Evolutionary conservation across 345 rosid species (phyloP).

Genomic region (Lepidium africanum): DNA sequence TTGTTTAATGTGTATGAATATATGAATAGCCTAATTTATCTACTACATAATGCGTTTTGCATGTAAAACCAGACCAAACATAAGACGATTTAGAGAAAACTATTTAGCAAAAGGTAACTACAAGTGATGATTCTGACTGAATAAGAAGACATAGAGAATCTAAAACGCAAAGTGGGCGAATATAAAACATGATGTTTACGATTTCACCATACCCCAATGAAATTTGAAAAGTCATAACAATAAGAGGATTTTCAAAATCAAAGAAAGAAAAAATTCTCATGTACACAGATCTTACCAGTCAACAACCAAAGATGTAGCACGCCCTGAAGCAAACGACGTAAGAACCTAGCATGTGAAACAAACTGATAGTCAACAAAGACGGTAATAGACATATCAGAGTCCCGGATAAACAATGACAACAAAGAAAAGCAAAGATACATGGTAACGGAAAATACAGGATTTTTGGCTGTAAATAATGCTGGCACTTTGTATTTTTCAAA

Average conservation of each 20-base stretch:
- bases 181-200: neutral
- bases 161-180: neutral
- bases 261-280: neutral
- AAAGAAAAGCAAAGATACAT: neutral
- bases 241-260: neutral
- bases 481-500: constrained; percentile 88
- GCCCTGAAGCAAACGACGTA: constrained; percentile 89
- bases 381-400: neutral
- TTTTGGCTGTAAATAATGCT: constrained; percentile 84
- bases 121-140: neutral
- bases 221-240: neutral
- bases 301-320: constrained; percentile 88
- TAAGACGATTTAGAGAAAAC: neutral
- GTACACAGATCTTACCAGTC: constrained; percentile 48
- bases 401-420: neutral
- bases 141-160: neutral
- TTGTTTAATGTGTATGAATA: neutral
- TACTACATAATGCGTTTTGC: neutral
- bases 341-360: constrained; percentile 49
- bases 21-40: neutral
- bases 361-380: neutral
- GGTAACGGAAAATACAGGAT: constrained; percentile 55
- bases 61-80: neutral
- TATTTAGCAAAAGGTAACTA: neutral
- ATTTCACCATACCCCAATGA: neutral